A percentile compares a stretch with the other conserved stretches of the same genome.
phyloP scores from a whole-genome alignment of 2,329 filamentous ascomycete genomes.

The Calycina herbarum region DNA sequence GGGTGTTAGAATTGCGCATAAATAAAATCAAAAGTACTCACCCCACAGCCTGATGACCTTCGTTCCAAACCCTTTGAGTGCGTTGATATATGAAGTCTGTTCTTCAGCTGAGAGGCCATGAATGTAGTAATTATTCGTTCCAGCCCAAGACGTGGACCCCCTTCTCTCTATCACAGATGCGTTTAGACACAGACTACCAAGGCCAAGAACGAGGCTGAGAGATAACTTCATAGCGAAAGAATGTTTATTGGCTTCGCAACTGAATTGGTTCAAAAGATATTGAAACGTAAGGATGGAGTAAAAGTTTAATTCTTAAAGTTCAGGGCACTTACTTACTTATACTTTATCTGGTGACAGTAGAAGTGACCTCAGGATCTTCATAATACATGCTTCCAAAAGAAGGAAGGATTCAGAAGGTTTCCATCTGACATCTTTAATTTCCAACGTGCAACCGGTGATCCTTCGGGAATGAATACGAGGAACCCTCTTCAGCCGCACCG shows the following conservation, averaged over 20 bases:
- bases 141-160: constrained; percentile 12
- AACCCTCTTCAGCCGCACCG: background rate
- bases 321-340: background rate
- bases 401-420: background rate
- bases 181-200: constrained; percentile 2
- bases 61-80: constrained; percentile 2
- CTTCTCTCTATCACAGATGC: constrained; percentile 11
- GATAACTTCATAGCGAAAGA: background rate
- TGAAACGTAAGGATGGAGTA: background rate
- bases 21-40: background rate
- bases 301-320: background rate
- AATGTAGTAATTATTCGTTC: constrained; percentile 14
- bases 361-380: background rate
- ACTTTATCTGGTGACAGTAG: background rate
- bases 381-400: background rate
- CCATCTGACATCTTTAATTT: background rate
- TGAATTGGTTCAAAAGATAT: background rate
- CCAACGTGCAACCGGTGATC: background rate
- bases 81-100: constrained; percentile 10
- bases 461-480: background rate
- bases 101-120: constrained; percentile 8
- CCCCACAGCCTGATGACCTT: constrained; percentile 14
- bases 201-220: constrained; percentile 5
- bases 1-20: background rate
- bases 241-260: background rate